Evolutionary conservation across 352 stramenopile genomes (phyloP), one percentile per base, ranked within the genome.

Genomic region (Peronospora belbahrii): DNA sequence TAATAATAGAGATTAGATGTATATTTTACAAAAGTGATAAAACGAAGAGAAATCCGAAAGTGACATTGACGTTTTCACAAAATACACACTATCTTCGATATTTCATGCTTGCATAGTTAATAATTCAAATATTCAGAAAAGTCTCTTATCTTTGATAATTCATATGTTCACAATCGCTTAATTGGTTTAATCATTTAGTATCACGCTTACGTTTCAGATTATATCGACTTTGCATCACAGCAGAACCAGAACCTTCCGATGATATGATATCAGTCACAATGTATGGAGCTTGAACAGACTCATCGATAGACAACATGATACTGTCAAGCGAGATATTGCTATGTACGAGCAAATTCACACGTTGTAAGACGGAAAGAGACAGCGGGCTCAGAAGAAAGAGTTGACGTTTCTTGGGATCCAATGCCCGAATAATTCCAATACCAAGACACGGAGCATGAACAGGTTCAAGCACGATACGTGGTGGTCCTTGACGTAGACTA

Each of bases 171-270:
- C n/a, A n/a, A n/a, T n/a, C n/a, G n/a, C n/a, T n/a, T n/a, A n/a
- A n/a, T n/a, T n/a, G n/a, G n/a, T n/a, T n/a, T n/a, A n/a, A n/a
- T 62, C 65, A 54, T 44, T 70, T 70, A 52, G 56, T 44, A 28
- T 90, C 79, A 9, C 79, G 76, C 57, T 93, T 93, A 30, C 82
- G 79, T 54, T 93, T 93, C 48, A 93, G 62, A 51, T 90, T 93
- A 58, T 93, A 85, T 46, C 82, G 78, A 52, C 79, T 91, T 48
- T 93, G 74, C 82, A 93, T 93, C 31, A 62, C 68, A 8, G 64
- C 62, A 6, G 82, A 82, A 11, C 82, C 82, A 0, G 82, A 88
- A 51, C 82, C 82, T 33, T 88, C 76, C 5, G 74, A 70, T 17
- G 73, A 39, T 11, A 93, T 56, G 22, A 89, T 69, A 49, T 89